A percentile compares a stretch with the other conserved stretches of the same genome.
These are phyloP conservation scores for Ophiostoma australiae DNA, from an alignment of 2,329 filamentous ascomycete genomes.

Conservation along the genomic window DNA sequence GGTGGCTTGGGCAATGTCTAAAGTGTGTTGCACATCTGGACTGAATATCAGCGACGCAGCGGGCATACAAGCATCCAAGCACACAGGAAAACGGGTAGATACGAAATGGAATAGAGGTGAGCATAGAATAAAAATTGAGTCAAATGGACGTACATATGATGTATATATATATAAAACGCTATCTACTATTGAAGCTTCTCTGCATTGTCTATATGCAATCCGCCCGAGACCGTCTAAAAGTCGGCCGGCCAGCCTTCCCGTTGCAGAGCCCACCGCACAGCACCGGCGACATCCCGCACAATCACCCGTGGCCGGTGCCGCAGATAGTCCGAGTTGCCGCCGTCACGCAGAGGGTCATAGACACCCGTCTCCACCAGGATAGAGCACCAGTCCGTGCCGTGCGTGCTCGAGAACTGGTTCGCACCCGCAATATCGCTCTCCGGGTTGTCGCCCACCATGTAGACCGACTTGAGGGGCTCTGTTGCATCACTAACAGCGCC, in stretches of 20 bases:
- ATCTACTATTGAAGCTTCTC: neutral
- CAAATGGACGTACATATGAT: neutral
- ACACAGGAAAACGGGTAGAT: too few relatives aligned
- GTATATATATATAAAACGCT: neutral
- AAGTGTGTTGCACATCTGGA: neutral
- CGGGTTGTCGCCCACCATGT: slow-evolving; percentile 91
- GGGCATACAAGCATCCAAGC: neutral
- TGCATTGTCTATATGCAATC: neutral
- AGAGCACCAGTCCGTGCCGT: slow-evolving; percentile 46
- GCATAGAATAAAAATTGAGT: neutral
- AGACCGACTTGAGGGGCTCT: slow-evolving; percentile 63
- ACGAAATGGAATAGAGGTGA: neutral
- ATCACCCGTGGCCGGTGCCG: slow-evolving; percentile 30
- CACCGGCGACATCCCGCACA: slow-evolving; percentile 32
- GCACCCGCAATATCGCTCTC: slow-evolving; percentile 87
- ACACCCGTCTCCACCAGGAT: slow-evolving; percentile 36
- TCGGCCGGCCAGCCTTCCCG: slow-evolving; percentile 32
- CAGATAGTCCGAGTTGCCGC: slow-evolving; percentile 24
- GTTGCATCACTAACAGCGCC: slow-evolving; percentile 18
- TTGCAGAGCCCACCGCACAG: slow-evolving; percentile 33
- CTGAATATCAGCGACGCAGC: neutral
- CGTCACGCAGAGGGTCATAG: slow-evolving; percentile 29
- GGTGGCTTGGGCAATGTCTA: neutral
- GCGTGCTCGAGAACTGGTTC: slow-evolving; percentile 64
- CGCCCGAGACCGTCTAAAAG: neutral